Evolutionary conservation across 1,284 basidiomycete species (phyloP).

Genomic region (Cystobasidium sp.): DNA sequence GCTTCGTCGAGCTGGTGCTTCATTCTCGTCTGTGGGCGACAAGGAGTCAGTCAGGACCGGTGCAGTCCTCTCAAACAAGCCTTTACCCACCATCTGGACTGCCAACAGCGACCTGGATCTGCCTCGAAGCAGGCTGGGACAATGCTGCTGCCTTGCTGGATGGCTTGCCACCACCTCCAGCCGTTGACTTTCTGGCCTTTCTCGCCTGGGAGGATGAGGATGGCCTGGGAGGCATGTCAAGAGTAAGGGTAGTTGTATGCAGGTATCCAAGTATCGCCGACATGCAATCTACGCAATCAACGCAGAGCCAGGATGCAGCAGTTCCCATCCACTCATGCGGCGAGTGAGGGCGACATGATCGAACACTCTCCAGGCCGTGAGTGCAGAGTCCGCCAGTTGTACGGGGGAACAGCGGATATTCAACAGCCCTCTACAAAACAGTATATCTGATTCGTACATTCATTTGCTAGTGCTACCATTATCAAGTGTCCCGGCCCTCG

Average conservation of each 20-base stretch:
- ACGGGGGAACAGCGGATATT: no score
- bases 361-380: no score
- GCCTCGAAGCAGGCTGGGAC: conserved; percentile 11
- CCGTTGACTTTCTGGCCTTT: not conserved
- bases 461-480: no score
- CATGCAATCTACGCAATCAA: not conserved
- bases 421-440: no score
- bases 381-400: no score
- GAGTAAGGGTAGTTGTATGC: not conserved
- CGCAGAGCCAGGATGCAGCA: no score
- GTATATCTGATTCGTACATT: no score
- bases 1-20: not conserved
- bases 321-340: no score
- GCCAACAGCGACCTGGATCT: not conserved
- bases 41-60: no score
- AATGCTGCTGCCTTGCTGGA: conserved; percentile 3
- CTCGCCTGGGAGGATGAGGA: not conserved
- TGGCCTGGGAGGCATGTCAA: conserved; percentile 15
- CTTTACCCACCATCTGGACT: not conserved
- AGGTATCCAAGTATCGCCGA: not conserved
- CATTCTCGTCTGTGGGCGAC: conserved; percentile 11
- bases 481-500: no score
- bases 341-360: no score
- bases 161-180: not conserved
- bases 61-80: no score